These are phyloP conservation scores for Xylaria telfairii DNA, from an alignment of 495 filamentous ascomycete genomes.

Conservation along the genomic window DNA sequence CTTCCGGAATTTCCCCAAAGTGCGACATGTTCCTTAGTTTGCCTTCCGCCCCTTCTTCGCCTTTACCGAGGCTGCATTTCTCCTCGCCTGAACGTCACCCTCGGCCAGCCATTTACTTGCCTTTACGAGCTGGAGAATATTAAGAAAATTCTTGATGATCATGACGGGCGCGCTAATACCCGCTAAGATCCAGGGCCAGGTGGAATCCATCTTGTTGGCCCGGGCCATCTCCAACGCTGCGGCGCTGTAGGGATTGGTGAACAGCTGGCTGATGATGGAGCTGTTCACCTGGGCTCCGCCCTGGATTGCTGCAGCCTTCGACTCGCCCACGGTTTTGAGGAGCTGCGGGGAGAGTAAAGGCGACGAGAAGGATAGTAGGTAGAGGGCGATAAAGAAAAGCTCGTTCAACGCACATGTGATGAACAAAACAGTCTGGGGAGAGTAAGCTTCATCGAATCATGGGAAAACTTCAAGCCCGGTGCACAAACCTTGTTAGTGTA, in stretches of 20 bases:
- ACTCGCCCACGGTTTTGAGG: conserved; percentile 56
- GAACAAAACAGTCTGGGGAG: conserved; percentile 82
- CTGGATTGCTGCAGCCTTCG: conserved; percentile 59
- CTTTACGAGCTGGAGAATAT: conserved; percentile 92
- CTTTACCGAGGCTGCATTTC: conserved; percentile 55
- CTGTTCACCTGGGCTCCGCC: conserved; percentile 71
- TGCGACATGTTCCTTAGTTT: conserved; percentile 18
- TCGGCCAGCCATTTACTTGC: conserved; percentile 92
- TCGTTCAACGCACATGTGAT: conserved; percentile 90
- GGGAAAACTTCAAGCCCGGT: conserved; percentile 10
- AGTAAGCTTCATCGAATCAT: conserved; percentile 29
- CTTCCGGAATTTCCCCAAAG: neutral
- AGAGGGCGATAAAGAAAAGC: conserved; percentile 95
- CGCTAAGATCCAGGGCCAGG: conserved; percentile 85
- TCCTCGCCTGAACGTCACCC: conserved; percentile 71
- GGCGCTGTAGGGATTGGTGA: conserved; percentile 84
- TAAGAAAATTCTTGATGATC: conserved; percentile 90
- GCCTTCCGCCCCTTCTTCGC: conserved; percentile 44
- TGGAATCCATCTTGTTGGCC: conserved; percentile 83
- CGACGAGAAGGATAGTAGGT: conserved; percentile 95
- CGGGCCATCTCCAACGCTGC: conserved; percentile 89
- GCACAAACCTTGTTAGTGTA: conserved; percentile 89
- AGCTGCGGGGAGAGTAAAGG: conserved; percentile 85
- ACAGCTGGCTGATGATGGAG: conserved; percentile 66
- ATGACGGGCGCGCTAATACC: conserved; percentile 84